phyloP scores from a whole-genome alignment of 2,329 filamentous ascomycete genomes.

The Colletotrichum aenigma region DNA sequence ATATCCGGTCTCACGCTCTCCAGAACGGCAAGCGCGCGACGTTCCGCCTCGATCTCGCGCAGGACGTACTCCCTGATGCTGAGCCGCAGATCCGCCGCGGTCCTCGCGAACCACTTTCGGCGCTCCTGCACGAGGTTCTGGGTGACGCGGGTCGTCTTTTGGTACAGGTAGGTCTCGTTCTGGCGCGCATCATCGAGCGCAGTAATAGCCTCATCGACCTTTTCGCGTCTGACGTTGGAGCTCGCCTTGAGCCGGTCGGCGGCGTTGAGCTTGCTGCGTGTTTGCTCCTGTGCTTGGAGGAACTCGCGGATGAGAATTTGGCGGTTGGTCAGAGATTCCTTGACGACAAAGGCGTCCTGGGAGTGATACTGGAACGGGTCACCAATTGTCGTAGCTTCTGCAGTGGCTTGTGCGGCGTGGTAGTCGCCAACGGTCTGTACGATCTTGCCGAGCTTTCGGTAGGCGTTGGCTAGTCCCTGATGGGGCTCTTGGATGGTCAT shows the following conservation, averaged over 20 bases:
- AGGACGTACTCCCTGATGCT: conserved; percentile 92
- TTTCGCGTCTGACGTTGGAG: conserved; percentile 87
- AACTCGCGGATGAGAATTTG: conserved; percentile 96
- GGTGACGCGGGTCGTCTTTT: conserved; percentile 89
- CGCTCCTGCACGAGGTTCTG: conserved; percentile 87
- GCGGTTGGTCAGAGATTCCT: conserved; percentile 96
- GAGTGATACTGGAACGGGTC: conserved; percentile 96
- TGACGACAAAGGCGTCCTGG: conserved; percentile 95
- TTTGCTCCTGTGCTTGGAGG: conserved; percentile 85
- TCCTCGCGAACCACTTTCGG: conserved; percentile 88
- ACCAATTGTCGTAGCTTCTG: conserved; percentile 91
- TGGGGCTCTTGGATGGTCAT: conserved; percentile 94
- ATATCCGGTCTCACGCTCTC: conserved; percentile 94
- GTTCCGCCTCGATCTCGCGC: conserved; percentile 93
- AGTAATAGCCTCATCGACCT: conserved; percentile 96
- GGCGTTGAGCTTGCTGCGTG: conserved; percentile 81
- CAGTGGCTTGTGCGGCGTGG: conserved; percentile 94
- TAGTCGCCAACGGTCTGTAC: conserved; percentile 94
- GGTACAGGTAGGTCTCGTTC: conserved; percentile 79
- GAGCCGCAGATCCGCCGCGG: conserved; percentile 79
- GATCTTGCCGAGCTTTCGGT: conserved; percentile 92
- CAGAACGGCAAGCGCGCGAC: conserved; percentile 88
- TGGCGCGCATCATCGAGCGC: conserved; percentile 86
- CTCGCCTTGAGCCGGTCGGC: conserved; percentile 88
- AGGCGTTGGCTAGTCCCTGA: conserved; percentile 84